These are phyloP conservation scores for Lotmaria passim DNA, from an alignment of 208 protist species.

Conservation along the genomic window DNA sequence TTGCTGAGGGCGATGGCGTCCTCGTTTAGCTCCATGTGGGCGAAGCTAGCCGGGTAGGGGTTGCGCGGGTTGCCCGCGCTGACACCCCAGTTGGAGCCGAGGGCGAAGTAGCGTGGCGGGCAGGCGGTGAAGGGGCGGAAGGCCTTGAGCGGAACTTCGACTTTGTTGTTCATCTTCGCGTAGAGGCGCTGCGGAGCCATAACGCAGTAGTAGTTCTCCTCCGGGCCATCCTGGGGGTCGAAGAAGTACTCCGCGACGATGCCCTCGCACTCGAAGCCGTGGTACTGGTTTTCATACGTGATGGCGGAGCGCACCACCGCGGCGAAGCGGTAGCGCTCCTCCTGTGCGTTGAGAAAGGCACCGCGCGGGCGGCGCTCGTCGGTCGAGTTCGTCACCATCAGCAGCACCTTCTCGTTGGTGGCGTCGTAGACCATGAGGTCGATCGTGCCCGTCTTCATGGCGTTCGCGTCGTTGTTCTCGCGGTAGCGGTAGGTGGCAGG, in stretches of 20 bases:
- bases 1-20: constrained; percentile 61
- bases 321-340: constrained; percentile 85
- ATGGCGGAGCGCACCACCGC: constrained; percentile 81
- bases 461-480: constrained; percentile 84
- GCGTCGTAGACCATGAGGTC: constrained; percentile 86
- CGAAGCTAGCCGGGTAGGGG: constrained; percentile 70
- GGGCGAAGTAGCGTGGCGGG: constrained; percentile 79
- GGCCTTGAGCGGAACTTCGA: constrained; percentile 74
- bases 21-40: constrained; percentile 81
- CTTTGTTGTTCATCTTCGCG: constrained; percentile 52
- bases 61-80: constrained; percentile 57
- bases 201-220: constrained; percentile 91
- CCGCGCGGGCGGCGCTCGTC: constrained; percentile 73
- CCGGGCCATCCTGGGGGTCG: constrained; percentile 64
- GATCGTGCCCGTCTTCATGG: constrained; percentile 62
- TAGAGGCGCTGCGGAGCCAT: constrained; percentile 78
- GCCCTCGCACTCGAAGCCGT: constrained; percentile 79
- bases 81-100: constrained; percentile 82
- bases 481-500: constrained; percentile 81
- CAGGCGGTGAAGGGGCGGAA: constrained; percentile 80
- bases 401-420: constrained; percentile 86
- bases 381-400: constrained; percentile 76
- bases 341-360: constrained; percentile 77
- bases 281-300: constrained; percentile 80
- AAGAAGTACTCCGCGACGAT: constrained; percentile 88